Percentiles rank a stretch among this genome's conserved stretches.
Evolutionary conservation across 202 grass and related monocot species (phyloP).

Genomic region (Carex arenaria): DNA sequence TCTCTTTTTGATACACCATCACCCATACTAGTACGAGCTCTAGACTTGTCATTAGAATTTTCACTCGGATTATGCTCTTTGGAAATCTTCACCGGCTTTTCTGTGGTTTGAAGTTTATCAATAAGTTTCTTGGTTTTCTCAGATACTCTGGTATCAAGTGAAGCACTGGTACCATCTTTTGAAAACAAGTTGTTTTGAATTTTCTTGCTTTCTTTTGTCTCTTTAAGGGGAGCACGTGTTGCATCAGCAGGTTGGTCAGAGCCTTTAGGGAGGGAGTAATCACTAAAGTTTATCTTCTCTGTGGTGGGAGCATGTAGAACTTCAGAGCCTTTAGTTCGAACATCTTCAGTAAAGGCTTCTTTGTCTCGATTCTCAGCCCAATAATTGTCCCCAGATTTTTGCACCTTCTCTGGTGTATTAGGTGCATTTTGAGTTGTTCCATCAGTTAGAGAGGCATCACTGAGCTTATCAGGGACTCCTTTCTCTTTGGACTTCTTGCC

Average conservation of each 20-base stretch:
- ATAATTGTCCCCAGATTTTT: constrained; percentile 17
- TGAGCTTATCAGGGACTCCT: background rate
- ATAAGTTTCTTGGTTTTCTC: constrained; percentile 16
- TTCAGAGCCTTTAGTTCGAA: constrained; percentile 21
- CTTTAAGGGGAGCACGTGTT: constrained; percentile 26
- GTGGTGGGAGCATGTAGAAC: constrained; percentile 9
- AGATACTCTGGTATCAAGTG: constrained; percentile 26
- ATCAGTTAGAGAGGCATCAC: background rate
- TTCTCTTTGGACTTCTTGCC: background rate
- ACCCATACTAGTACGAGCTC: background rate
- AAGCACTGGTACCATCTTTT: constrained; percentile 22
- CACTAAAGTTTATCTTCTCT: constrained; percentile 40
- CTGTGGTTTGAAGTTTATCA: constrained; percentile 31
- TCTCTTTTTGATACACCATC: constrained; percentile 23
- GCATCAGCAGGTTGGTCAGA: constrained; percentile 29
- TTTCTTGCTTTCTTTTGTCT: constrained; percentile 38
- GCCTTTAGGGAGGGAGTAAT: constrained; percentile 32
- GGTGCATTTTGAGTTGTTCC: constrained; percentile 27
- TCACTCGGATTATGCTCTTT: constrained; percentile 30
- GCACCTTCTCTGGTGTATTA: constrained; percentile 30
- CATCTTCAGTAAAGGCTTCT: constrained; percentile 29
- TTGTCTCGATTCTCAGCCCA: constrained; percentile 27
- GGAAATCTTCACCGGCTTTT: constrained; percentile 25
- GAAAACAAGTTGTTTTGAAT: constrained; percentile 4
- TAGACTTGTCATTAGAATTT: constrained; percentile 23